A percentile compares a stretch with the other conserved stretches of the same genome.
Conservation (phyloP, 768 basidiomycete species). For the Mycena venus region DNA sequence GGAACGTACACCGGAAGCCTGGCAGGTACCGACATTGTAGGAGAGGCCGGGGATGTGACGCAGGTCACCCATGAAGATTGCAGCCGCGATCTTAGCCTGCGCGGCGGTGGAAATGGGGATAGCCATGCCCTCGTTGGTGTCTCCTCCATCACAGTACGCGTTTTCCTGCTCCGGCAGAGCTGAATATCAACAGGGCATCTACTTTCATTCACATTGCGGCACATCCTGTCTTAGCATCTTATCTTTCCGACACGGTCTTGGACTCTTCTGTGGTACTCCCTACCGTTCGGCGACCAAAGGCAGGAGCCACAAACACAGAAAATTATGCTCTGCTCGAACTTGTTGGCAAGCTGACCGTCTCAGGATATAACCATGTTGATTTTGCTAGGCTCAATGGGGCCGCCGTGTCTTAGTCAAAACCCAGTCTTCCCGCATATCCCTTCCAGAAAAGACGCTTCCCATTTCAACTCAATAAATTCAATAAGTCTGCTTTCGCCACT, state of each 20-base stretch:
- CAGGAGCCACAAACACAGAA: conserved; percentile 29
- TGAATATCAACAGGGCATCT: conserved; percentile 24
- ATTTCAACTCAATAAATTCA: too few species aligned
- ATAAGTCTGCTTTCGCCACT: too few species aligned
- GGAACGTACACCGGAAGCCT: conserved; percentile 45
- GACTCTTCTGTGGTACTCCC: not conserved
- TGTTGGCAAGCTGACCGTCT: conserved; percentile 40
- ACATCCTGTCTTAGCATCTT: conserved; percentile 48
- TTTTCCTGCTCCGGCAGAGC: conserved; percentile 40
- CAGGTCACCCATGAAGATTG: conserved; percentile 53
- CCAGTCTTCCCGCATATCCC: conserved; percentile 38
- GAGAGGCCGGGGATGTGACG: conserved; percentile 46
- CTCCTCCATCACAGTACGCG: conserved; percentile 50
- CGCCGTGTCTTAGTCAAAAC: not conserved
- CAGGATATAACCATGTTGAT: conserved; percentile 43
- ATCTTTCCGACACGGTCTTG: conserved; percentile 34
- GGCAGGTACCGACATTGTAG: conserved; percentile 50
- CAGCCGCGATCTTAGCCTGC: conserved; percentile 46
- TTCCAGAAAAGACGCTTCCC: conserved; percentile 43
- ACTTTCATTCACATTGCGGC: conserved; percentile 48
- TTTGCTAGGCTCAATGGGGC: conserved; percentile 42
- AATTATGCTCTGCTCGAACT: conserved; percentile 30
- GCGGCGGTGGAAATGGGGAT: conserved; percentile 47
- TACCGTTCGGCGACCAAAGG: conserved; percentile 37
- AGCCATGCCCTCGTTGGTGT: conserved; percentile 47